Percentiles rank a stretch among this genome's conserved stretches.
Evolutionary conservation across 73 alveolate genomes (phyloP).

Genomic region (Paramecium primaurelia): DNA sequence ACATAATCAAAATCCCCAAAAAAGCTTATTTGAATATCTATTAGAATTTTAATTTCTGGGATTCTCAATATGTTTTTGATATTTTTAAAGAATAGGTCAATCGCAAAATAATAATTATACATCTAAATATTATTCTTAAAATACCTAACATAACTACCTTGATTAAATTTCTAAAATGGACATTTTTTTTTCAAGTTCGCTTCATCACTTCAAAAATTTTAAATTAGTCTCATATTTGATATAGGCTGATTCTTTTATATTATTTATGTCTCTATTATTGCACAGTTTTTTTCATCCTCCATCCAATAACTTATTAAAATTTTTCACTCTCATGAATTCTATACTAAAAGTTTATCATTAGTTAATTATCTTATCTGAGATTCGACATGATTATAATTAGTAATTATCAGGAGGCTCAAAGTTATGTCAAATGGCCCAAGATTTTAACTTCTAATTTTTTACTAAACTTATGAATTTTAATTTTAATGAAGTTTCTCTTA

Average conservation of each 20-base stretch:
- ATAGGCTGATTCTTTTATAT: neutral
- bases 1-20: neutral
- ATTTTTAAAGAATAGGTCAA: neutral
- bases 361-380: neutral
- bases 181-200: neutral
- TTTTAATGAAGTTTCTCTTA: neutral
- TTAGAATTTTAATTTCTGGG: neutral
- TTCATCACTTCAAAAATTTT: neutral
- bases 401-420: neutral
- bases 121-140: conserved; percentile 8
- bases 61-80: neutral
- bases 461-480: neutral
- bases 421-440: neutral
- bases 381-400: neutral
- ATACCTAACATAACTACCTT: neutral
- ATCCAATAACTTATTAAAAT: neutral
- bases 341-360: neutral
- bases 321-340: neutral
- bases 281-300: neutral
- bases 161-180: neutral
- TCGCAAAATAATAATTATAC: neutral
- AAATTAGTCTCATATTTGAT: neutral
- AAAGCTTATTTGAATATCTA: neutral
- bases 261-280: neutral
- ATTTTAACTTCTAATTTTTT: neutral